Conservation (phyloP, 805 yeast species). For the Kuraishia molischiana region DNA sequence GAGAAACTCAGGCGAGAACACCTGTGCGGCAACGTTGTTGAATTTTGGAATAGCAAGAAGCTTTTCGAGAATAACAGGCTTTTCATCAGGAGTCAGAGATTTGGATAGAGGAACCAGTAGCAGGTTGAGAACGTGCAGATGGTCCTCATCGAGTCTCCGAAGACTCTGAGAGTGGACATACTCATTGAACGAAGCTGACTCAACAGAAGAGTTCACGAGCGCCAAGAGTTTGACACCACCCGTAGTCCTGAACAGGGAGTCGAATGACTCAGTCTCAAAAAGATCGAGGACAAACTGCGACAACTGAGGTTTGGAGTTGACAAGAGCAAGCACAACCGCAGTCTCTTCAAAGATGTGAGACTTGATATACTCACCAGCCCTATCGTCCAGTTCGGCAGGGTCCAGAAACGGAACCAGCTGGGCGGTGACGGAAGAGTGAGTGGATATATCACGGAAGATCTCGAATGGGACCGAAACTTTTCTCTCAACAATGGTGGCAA, state of each 20-base stretch:
- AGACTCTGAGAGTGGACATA: not conserved
- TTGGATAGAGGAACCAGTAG: not conserved
- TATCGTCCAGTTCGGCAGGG: no score
- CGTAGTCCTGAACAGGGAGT: not conserved
- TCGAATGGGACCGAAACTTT: not conserved
- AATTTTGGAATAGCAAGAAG: constrained; percentile 17
- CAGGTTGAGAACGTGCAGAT: not conserved
- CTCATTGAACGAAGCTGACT: not conserved
- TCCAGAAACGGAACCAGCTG: no score
- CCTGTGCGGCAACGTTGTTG: constrained; percentile 19
- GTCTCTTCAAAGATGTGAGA: not conserved
- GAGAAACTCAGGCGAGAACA: constrained; percentile 17
- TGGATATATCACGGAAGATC: no score
- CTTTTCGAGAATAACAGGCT: constrained; percentile 4
- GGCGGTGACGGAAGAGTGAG: no score
- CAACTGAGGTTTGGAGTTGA: not conserved
- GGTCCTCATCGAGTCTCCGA: not conserved
- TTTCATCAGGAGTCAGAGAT: not conserved
- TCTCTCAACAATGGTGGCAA: not conserved
- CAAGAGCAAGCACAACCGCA: not conserved
- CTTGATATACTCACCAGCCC: not conserved
- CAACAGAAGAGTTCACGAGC: not conserved
- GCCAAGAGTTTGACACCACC: not conserved
- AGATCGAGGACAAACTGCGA: not conserved
- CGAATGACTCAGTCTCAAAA: not conserved